Conservation (phyloP, 2,329 filamentous ascomycete species). For the Apiospora koreana region DNA sequence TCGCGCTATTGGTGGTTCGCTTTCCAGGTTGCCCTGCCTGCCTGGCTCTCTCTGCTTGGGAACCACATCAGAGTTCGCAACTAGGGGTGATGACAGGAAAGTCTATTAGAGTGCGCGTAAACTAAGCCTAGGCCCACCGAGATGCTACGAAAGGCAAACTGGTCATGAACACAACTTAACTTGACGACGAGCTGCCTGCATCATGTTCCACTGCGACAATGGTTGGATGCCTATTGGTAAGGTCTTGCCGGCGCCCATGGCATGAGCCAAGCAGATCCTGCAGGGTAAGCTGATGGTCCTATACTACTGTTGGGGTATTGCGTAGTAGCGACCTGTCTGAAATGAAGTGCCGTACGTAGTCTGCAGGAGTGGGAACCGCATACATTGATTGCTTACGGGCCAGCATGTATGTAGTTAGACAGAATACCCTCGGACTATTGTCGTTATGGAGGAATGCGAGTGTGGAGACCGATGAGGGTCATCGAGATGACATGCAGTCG, state of each 20-base stretch:
- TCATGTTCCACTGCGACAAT: neutral
- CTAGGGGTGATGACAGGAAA: neutral
- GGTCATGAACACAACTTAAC: neutral
- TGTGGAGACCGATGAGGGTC: slow-evolving; percentile 2
- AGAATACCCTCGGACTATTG: slow-evolving; percentile 1
- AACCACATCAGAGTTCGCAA: neutral
- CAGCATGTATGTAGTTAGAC: neutral
- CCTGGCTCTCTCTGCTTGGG: neutral
- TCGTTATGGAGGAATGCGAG: neutral
- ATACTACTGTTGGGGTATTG: neutral
- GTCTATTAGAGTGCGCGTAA: neutral
- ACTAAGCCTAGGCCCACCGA: neutral
- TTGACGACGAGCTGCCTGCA: neutral
- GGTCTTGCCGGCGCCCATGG: neutral
- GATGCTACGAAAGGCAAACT: neutral
- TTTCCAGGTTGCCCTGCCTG: neutral
- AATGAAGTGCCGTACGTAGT: slow-evolving; percentile 6
- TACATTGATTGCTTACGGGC: neutral
- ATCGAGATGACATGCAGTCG: slow-evolving; percentile 7
- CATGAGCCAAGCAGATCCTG: neutral
- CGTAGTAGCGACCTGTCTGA: neutral
- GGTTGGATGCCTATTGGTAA: neutral
- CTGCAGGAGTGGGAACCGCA: slow-evolving; percentile 1
- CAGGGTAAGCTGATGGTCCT: neutral
- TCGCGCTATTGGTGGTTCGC: neutral